phyloP scores from a whole-genome alignment of 2,329 filamentous ascomycete genomes.

The Arthrinium phaeospermum region DNA sequence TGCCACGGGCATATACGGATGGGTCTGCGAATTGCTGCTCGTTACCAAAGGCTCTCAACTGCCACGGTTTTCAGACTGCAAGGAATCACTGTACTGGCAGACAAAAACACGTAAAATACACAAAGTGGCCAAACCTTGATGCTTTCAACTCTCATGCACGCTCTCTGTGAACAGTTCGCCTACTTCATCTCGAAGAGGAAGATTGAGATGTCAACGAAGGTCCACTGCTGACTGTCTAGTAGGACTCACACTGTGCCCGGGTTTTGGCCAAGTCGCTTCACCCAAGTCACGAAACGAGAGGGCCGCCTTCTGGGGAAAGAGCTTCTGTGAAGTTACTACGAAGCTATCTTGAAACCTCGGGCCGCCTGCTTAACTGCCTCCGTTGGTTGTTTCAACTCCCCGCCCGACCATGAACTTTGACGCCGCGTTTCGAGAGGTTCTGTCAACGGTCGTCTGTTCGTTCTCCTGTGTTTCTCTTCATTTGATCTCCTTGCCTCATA shows the following conservation, averaged over 20 bases:
- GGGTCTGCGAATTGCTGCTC: not conserved
- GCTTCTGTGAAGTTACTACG: no score
- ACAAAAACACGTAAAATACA: slow-evolving; percentile 22
- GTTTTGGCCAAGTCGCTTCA: no score
- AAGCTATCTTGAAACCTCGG: not conserved
- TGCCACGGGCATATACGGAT: not conserved
- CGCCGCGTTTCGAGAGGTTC: not conserved
- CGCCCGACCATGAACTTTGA: not conserved
- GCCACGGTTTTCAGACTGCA: slow-evolving; percentile 14
- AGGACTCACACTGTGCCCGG: no score
- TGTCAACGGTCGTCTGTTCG: not conserved
- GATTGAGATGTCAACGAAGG: not conserved
- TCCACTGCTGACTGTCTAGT: no score
- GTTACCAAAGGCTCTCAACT: not conserved
- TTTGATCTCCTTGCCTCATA: not conserved
- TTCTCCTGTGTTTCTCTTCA: not conserved
- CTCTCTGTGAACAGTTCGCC: not conserved
- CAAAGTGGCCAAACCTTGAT: slow-evolving; percentile 13
- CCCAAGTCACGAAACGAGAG: no score
- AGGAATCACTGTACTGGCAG: slow-evolving; percentile 13
- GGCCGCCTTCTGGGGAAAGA: no score
- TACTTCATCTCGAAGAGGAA: not conserved
- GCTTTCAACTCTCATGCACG: not conserved
- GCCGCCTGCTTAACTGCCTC: not conserved
- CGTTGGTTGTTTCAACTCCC: not conserved